phyloP scores from a whole-genome alignment of 352 stramenopile species.

The Globisporangium barbulae region DNA sequence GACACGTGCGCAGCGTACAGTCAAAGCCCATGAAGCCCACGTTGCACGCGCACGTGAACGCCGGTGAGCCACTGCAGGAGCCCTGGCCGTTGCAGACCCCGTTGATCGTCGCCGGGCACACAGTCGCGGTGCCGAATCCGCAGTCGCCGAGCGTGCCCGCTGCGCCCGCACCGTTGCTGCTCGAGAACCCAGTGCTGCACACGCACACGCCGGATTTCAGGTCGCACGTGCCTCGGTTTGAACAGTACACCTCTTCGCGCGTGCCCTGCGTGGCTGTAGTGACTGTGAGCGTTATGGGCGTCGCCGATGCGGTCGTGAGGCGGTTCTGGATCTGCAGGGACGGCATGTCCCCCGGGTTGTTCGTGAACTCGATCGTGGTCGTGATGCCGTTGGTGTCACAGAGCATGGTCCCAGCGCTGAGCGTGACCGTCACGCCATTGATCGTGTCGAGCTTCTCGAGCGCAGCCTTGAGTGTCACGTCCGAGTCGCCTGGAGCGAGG shows the following conservation, averaged over 20 bases:
- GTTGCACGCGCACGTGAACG: conserved; percentile 59
- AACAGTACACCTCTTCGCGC: conserved; percentile 72
- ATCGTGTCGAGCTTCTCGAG: conserved; percentile 64
- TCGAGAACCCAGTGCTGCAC: conserved; percentile 60
- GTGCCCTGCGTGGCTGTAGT: conserved; percentile 29
- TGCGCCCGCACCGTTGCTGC: conserved; percentile 43
- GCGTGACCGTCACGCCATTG: conserved; percentile 36
- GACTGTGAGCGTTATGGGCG: conserved; percentile 15
- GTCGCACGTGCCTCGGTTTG: conserved; percentile 76
- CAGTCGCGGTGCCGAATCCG: conserved; percentile 25
- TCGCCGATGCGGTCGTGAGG: conserved; percentile 24
- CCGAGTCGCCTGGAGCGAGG: conserved; percentile 33
- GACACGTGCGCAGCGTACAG: conserved; percentile 52
- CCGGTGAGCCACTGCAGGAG: conserved; percentile 37
- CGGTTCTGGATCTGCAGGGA: conserved; percentile 43
- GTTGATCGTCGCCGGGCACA: conserved; percentile 36
- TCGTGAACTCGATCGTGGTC: conserved; percentile 67
- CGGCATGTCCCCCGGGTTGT: conserved; percentile 60
- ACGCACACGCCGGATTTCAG: conserved; percentile 57
- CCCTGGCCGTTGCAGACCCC: conserved; percentile 43
- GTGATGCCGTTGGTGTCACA: conserved; percentile 35
- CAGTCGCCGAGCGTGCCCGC: conserved; percentile 46
- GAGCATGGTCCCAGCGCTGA: conserved; percentile 22
- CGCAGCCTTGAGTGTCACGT: conserved; percentile 33
- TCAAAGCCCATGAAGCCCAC: conserved; percentile 54